Conservation (phyloP, 176 grass and related monocot genomes). For the Eleusine indica region DNA sequence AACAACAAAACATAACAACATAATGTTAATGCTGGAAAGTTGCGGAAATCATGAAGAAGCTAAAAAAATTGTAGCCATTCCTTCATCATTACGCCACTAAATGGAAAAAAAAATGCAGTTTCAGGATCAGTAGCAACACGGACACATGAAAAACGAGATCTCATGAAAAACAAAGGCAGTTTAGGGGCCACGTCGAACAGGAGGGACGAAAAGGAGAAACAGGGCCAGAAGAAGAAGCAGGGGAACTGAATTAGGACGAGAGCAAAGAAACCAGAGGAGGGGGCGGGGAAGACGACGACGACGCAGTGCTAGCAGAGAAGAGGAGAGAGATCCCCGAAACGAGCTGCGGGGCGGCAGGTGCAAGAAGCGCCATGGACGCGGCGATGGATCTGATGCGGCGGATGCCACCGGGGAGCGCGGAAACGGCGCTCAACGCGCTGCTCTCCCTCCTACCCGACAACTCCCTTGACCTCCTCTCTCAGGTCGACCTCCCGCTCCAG, state of each 20-base stretch:
- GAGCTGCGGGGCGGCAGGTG: not conserved
- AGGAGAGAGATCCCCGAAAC: not conserved
- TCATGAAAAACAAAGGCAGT: not conserved
- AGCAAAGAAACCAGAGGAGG: slow-evolving; percentile 4
- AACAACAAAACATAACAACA: not conserved
- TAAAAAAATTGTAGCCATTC: not conserved
- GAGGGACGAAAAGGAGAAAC: not conserved
- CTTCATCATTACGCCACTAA: not conserved
- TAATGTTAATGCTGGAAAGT: not conserved
- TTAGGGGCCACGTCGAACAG: not conserved
- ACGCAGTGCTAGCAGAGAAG: not conserved
- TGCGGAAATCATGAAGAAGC: not conserved
- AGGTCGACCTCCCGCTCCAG: slow-evolving; percentile 96
- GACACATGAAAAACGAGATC: not conserved
- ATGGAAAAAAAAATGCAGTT: not conserved
- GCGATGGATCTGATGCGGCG: slow-evolving; percentile 99
- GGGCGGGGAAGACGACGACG: slow-evolving; percentile 5
- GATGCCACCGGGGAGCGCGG: slow-evolving; percentile 83
- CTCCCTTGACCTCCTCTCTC: slow-evolving; percentile 98
- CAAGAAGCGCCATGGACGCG: slow-evolving; percentile 68
- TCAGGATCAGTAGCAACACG: not conserved
- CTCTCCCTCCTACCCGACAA: slow-evolving; percentile 87
- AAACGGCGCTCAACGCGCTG: slow-evolving; percentile 88
- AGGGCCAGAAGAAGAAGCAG: not conserved
- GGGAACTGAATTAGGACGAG: slow-evolving; percentile 24